phyloP scores from a whole-genome alignment of 371 early-diverging fungal species.

The Choanephora cucurbitarum region DNA sequence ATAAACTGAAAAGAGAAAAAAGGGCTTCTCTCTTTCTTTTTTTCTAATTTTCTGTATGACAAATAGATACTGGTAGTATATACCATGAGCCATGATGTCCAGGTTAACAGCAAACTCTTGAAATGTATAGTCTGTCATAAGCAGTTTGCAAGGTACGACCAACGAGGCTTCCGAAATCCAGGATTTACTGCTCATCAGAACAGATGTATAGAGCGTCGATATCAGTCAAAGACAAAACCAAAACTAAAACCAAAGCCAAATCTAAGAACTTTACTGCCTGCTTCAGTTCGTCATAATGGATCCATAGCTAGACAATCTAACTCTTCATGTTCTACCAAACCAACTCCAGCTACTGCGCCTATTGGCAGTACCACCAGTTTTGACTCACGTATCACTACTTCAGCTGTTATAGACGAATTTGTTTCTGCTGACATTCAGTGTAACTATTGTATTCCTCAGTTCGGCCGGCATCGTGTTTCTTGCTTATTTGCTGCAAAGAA shows the following conservation, averaged over 20 bases:
- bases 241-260: no score
- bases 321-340: no score
- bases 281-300: no score
- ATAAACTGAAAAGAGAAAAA: no score
- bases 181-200: conserved; percentile 48
- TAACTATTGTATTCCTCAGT: conserved; percentile 28
- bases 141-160: conserved; percentile 37
- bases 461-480: conserved; percentile 21
- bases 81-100: no score
- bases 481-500: conserved; percentile 10
- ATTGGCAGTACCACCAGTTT: no score
- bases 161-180: conserved; percentile 45
- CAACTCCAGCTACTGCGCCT: no score
- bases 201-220: conserved; percentile 25
- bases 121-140: conserved; percentile 34
- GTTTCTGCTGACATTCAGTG: conserved; percentile 23
- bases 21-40: no score
- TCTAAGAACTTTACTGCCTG: no score
- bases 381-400: no score
- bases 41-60: not conserved
- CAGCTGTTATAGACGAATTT: not conserved
- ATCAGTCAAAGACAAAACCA: not conserved
- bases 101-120: not conserved
- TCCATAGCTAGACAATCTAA: no score
- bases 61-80: not conserved